phyloP scores from a whole-genome alignment of 345 rosid genomes.

The Eucalyptus polyanthemos region DNA sequence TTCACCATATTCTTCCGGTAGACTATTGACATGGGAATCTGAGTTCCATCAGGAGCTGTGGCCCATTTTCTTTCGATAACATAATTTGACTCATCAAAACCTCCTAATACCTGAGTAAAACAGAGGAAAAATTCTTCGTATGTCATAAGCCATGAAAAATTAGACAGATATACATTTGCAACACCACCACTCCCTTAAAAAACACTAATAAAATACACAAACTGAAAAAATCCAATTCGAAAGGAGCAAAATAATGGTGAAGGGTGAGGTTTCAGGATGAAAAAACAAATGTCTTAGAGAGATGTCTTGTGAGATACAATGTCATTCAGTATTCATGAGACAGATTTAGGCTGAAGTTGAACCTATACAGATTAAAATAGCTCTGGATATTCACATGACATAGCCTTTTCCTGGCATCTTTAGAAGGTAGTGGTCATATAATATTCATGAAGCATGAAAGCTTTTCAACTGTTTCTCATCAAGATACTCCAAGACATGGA shows the following conservation, averaged over 20 bases:
- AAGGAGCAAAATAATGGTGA: neutral
- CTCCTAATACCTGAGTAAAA: slow-evolving; percentile 66
- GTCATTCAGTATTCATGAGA: neutral
- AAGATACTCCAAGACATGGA: neutral
- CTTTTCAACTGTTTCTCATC: neutral
- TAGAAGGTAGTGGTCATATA: neutral
- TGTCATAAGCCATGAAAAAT: neutral
- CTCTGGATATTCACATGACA: neutral
- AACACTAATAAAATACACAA: neutral
- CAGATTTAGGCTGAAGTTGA: neutral
- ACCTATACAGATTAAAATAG: neutral
- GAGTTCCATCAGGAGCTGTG: slow-evolving; percentile 71
- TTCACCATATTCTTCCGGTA: slow-evolving; percentile 62
- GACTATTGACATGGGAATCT: slow-evolving; percentile 76
- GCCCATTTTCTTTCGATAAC: slow-evolving; percentile 86
- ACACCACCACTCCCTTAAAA: neutral
- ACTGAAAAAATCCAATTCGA: neutral
- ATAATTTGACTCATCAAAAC: slow-evolving; percentile 74
- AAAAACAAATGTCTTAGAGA: neutral
- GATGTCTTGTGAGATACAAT: neutral
- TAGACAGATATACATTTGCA: neutral
- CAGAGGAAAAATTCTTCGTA: neutral
- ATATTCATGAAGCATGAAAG: neutral
- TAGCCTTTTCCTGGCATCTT: neutral
- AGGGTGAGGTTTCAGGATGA: neutral